Evolutionary conservation across 2,329 filamentous ascomycete genomes (phyloP).

Genomic region (Fonsecaea pedrosoi): DNA sequence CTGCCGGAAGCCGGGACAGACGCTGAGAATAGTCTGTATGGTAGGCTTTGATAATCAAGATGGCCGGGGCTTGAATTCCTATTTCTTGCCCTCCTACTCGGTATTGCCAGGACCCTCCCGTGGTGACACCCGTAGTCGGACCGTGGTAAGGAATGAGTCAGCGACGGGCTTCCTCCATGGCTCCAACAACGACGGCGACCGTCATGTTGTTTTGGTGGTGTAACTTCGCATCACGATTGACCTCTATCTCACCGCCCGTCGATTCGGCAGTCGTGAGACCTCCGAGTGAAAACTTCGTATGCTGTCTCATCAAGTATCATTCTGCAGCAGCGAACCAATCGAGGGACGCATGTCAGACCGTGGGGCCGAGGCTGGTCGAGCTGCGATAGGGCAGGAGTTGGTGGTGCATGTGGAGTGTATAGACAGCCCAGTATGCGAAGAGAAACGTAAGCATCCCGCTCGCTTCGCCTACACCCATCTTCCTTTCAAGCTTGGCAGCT

Average conservation of each 20-base stretch:
- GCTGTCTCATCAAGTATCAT: constrained; percentile 10
- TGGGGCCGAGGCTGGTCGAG: neutral
- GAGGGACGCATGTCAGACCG: neutral
- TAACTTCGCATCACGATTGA: constrained; percentile 1
- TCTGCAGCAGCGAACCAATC: neutral
- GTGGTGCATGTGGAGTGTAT: neutral
- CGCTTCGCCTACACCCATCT: constrained; percentile 1
- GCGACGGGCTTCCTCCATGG: neutral
- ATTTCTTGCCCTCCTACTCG: neutral
- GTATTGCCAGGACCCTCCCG: neutral
- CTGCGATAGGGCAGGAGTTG: constrained; percentile 1
- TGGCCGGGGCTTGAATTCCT: neutral
- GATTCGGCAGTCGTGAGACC: neutral
- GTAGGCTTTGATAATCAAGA: constrained; percentile 17
- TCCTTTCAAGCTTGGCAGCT: constrained; percentile 1
- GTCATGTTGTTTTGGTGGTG: constrained; percentile 2
- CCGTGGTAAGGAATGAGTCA: constrained; percentile 6
- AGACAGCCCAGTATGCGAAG: constrained; percentile 7
- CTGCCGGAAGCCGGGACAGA: constrained; percentile 1
- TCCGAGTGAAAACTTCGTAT: neutral
- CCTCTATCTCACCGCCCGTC: constrained; percentile 2
- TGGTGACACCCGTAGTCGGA: neutral
- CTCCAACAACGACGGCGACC: neutral
- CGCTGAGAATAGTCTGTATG: neutral
- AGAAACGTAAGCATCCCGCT: constrained; percentile 14